Evolutionary conservation across 2,329 filamentous ascomycete genomes (phyloP).

Genomic region (Ophiosphaerella herpotricha): DNA sequence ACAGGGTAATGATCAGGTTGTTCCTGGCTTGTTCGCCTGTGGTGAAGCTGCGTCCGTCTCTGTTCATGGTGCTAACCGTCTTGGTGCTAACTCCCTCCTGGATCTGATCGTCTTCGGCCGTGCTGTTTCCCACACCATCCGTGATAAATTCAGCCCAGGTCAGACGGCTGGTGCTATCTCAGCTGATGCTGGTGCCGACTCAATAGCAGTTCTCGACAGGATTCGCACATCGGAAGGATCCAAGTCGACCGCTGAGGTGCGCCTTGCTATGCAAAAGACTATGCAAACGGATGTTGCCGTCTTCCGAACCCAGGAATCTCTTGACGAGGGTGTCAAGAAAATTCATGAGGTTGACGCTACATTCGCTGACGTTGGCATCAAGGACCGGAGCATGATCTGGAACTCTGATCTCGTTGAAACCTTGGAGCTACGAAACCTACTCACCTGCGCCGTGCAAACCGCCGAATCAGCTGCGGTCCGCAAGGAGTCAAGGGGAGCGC

Average conservation of each 20-base stretch:
- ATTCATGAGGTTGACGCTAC: conserved; percentile 81
- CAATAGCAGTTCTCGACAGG: conserved; percentile 84
- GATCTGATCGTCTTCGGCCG: conserved; percentile 97
- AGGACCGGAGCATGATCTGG: conserved; percentile 99
- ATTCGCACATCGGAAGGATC: conserved; percentile 82
- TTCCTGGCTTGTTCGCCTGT: conserved; percentile 93
- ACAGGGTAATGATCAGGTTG: conserved; percentile 85
- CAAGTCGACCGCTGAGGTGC: conserved; percentile 86
- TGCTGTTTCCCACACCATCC: conserved; percentile 95
- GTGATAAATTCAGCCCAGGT: conserved; percentile 88
- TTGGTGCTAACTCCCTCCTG: conserved; percentile 96
- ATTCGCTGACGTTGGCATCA: conserved; percentile 86
- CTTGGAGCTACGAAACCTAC: conserved; percentile 88
- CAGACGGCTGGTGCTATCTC: conserved; percentile 76
- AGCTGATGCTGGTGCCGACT: conserved; percentile 85
- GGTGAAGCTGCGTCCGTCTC: conserved; percentile 98
- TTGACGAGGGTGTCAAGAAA: conserved; percentile 90
- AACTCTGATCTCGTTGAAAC: conserved; percentile 97
- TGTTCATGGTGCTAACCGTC: conserved; percentile 96
- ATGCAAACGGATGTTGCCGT: conserved; percentile 98
- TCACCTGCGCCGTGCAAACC: conserved; percentile 97
- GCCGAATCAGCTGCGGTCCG: conserved; percentile 87
- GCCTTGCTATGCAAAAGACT: conserved; percentile 92
- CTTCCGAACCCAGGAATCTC: conserved; percentile 90
- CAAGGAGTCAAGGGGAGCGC: conserved; percentile 96